A percentile compares a stretch with the other conserved stretches of the same genome.
These are phyloP conservation scores for Zygoascus bituminiphila DNA, from an alignment of 805 yeast genomes.

Conservation along the genomic window DNA sequence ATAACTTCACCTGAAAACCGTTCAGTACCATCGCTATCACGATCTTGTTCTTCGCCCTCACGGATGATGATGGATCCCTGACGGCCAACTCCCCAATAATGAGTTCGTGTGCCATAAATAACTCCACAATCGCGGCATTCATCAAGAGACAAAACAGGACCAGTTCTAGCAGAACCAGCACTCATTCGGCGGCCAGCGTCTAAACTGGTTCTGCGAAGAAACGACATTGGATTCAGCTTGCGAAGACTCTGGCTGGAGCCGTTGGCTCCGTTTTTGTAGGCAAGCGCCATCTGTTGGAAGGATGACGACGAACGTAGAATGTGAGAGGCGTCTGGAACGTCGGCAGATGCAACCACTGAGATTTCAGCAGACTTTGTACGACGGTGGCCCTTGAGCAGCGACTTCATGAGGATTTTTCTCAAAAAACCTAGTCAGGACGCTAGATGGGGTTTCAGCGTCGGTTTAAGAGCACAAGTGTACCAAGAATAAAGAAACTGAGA, in stretches of 20 bases:
- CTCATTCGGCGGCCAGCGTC: slow-evolving; percentile 13
- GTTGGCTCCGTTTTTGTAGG: neutral
- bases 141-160: slow-evolving; percentile 10
- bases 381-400: slow-evolving; percentile 12
- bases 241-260: slow-evolving; percentile 11
- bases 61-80: neutral
- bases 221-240: slow-evolving; percentile 17
- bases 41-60: neutral
- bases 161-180: slow-evolving; percentile 13
- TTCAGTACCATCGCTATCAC: neutral
- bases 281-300: slow-evolving; percentile 15
- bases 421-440: too few species aligned
- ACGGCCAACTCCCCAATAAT: slow-evolving; percentile 37
- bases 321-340: slow-evolving; percentile 5
- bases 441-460: too few species aligned
- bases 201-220: slow-evolving; percentile 12
- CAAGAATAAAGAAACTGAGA: too few species aligned
- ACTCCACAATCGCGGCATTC: slow-evolving; percentile 21
- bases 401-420: too few species aligned
- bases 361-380: slow-evolving; percentile 17
- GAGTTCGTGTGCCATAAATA: slow-evolving; percentile 42
- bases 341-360: slow-evolving; percentile 13
- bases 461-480: too few species aligned
- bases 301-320: neutral
- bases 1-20: neutral